phyloP scores from a whole-genome alignment of 2,329 filamentous ascomycete species.

The Exophiala aquamarina region DNA sequence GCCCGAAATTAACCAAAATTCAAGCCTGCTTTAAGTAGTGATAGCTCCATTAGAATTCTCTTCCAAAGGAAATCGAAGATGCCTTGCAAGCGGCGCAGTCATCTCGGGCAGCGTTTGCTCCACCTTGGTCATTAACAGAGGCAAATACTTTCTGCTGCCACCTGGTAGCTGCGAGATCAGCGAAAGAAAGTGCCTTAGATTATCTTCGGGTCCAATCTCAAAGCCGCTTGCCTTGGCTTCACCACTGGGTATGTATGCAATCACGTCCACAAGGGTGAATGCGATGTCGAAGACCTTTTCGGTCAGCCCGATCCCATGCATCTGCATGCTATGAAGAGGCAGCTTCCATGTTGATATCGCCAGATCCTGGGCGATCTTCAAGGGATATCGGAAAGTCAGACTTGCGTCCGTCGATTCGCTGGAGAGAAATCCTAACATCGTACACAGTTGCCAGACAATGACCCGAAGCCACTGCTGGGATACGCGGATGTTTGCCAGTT shows the following conservation, averaged over 20 bases:
- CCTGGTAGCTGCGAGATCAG: conserved; percentile 68
- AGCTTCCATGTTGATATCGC: conserved; percentile 68
- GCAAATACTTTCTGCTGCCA: conserved; percentile 74
- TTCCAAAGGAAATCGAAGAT: background rate
- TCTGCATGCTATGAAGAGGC: conserved; percentile 69
- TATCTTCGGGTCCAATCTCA: conserved; percentile 67
- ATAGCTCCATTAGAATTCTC: too few species aligned
- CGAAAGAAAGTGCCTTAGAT: conserved; percentile 67
- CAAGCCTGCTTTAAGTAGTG: too few species aligned
- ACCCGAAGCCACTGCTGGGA: conserved; percentile 69
- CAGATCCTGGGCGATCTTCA: conserved; percentile 62
- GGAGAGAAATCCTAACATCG: conserved; percentile 64
- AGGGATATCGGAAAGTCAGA: conserved; percentile 62
- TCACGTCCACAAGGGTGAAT: conserved; percentile 69
- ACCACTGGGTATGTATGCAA: conserved; percentile 62
- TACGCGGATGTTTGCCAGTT: conserved; percentile 42
- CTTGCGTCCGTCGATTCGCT: conserved; percentile 57
- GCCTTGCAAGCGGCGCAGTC: conserved; percentile 2
- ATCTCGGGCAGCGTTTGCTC: conserved; percentile 62
- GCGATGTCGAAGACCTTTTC: conserved; percentile 78
- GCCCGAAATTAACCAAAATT: too few species aligned
- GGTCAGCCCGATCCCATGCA: conserved; percentile 73
- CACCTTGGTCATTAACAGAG: conserved; percentile 72
- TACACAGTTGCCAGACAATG: conserved; percentile 71
- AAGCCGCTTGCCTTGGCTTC: conserved; percentile 63